Evolutionary conservation across 768 basidiomycete genomes (phyloP).

Genomic region (Boletus coccyginus): DNA sequence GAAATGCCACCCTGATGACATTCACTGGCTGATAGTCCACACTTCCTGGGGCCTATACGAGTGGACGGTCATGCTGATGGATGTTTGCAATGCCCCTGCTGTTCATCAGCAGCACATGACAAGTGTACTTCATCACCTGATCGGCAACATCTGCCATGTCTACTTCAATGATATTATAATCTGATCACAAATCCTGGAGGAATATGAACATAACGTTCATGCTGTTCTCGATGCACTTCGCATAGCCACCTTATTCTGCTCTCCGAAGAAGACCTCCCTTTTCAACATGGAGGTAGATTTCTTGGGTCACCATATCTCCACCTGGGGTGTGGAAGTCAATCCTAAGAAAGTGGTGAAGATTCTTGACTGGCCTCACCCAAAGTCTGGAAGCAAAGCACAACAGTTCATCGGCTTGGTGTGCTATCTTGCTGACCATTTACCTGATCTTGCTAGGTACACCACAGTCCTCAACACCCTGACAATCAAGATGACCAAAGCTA

Average conservation of each 20-base stretch:
- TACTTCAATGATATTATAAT: conserved; percentile 28
- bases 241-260: neutral
- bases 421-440: neutral
- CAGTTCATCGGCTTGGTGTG: neutral
- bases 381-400: too few species aligned
- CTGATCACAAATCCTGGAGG: conserved; percentile 23
- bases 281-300: neutral
- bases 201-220: conserved; percentile 27
- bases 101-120: conserved; percentile 18
- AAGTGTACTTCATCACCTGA: conserved; percentile 6
- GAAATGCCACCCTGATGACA: conserved; percentile 25
- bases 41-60: conserved; percentile 41
- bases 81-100: conserved; percentile 11
- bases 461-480: neutral
- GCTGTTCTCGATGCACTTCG: conserved; percentile 28
- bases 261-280: neutral
- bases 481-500: neutral
- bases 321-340: neutral
- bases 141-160: conserved; percentile 17
- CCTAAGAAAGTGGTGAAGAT: neutral
- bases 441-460: neutral
- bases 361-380: neutral
- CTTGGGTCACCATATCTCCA: neutral
- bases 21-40: conserved; percentile 34
- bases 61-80: conserved; percentile 25